phyloP scores from a whole-genome alignment of 2,329 filamentous ascomycete species.

The Zymoseptoria brevis region DNA sequence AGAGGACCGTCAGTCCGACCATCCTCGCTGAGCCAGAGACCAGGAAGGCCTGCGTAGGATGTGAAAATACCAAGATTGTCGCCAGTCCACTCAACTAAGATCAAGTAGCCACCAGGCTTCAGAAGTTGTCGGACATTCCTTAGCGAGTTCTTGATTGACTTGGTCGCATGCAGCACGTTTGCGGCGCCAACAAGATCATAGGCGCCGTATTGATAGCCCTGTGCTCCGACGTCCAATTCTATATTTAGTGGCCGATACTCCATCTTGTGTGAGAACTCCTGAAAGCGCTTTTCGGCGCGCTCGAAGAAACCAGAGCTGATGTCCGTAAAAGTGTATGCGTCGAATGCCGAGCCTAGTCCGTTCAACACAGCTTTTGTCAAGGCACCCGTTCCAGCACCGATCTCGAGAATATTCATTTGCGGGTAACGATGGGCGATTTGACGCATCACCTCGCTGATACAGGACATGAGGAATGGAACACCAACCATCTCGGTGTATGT shows the following conservation, averaged over 20 bases:
- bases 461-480: not conserved
- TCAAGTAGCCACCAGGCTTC: constrained; percentile 22
- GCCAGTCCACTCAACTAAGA: constrained; percentile 19
- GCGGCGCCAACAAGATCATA: constrained; percentile 25
- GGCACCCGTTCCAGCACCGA: constrained; percentile 40
- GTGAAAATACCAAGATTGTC: constrained; percentile 5
- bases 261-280: constrained; percentile 7
- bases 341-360: constrained; percentile 25
- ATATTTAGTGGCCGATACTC: constrained; percentile 29
- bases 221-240: constrained; percentile 23
- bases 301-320: constrained; percentile 38
- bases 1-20: constrained; percentile 22
- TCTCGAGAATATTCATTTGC: constrained; percentile 38
- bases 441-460: constrained; percentile 8
- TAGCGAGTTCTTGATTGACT: constrained; percentile 14
- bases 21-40: constrained; percentile 18
- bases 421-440: constrained; percentile 35
- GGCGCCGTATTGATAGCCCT: constrained; percentile 28
- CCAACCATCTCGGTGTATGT: constrained; percentile 25
- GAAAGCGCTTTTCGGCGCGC: constrained; percentile 20
- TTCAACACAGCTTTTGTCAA: constrained; percentile 33
- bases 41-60: not conserved
- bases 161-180: constrained; percentile 23
- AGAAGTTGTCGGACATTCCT: constrained; percentile 20
- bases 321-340: constrained; percentile 43